Evolutionary conservation across 2,329 filamentous ascomycete genomes (phyloP), one percentile per base, ranked within the genome.

Genomic region (Dryadomyces quercivorus): DNA sequence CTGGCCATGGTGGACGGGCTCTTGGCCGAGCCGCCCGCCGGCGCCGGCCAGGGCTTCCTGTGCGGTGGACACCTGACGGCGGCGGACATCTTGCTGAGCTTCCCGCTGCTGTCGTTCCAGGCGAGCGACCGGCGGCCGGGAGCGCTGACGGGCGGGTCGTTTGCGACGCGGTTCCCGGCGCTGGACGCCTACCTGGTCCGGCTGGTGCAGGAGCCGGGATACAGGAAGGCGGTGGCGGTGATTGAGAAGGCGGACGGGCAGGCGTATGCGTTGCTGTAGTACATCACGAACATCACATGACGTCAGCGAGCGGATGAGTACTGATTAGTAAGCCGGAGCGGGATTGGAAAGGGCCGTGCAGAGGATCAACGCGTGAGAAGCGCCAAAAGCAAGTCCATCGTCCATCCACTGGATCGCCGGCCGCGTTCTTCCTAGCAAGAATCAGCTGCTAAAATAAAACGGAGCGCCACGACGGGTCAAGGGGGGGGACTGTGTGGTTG

Each of bases 1-100:
- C 67, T 80, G 22, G 61, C 57, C n/a, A 69, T 81, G 61, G 60
- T 81, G 44, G 75, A 81, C 59, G 63, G 69, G 36, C 72, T 74
- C 58, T 70, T 81, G 16, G 63, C 67, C 26, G 73, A 72, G 6
- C 73, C 75, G 1, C 65, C 66, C 0, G 55, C 72, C 0, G 61
- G 62, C 1, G 58, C 58, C 5, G 69, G 71, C 36, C 60, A 61
- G 1, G 60, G 60, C n/a, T 81, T 76, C 62, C 65, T 81, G 26
- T 79, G 76, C 59, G 75, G 76, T 22, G 61, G 67, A 20, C 61
- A 66, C 45, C 68, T 80, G 52, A 76, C 75, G 2, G 72, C 75
- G 1, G 77, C 75, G 7, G 59, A 61, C 52, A 61, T 80, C 55
- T 64, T 80, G 53, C 65, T 80, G 60, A 77, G 75, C 64, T 80